phyloP scores from a whole-genome alignment of 495 filamentous ascomycete species.

The Hypoxylon crocopeplum region DNA sequence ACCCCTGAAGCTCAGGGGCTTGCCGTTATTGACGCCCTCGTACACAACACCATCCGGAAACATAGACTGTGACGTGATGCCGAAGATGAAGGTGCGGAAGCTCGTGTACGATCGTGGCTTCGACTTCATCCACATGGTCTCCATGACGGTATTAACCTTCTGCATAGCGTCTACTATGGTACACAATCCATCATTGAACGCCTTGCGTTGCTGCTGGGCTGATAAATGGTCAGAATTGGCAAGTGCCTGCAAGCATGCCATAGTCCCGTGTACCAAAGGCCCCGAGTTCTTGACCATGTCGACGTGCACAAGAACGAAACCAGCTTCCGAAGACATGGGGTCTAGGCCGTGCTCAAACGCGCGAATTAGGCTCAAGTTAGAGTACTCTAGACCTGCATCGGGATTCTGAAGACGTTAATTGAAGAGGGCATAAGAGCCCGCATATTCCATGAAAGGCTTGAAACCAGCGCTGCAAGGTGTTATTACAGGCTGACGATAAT shows the following conservation, averaged over 20 bases:
- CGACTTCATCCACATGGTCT: constrained; percentile 87
- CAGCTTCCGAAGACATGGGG: constrained; percentile 85
- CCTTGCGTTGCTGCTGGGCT: constrained; percentile 45
- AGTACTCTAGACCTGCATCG: constrained; percentile 68
- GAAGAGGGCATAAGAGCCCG: constrained; percentile 87
- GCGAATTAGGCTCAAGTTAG: constrained; percentile 83
- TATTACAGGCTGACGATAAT: constrained; percentile 5
- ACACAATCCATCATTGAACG: constrained; percentile 69
- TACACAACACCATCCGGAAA: constrained; percentile 90
- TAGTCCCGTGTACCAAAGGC: constrained; percentile 70
- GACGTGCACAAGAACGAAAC: constrained; percentile 83
- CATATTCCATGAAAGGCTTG: constrained; percentile 95
- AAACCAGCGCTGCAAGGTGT: constrained; percentile 60
- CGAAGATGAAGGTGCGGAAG: constrained; percentile 94
- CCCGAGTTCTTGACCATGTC: constrained; percentile 85
- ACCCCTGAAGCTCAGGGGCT: constrained; percentile 78
- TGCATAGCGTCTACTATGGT: constrained; percentile 67
- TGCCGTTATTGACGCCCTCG: constrained; percentile 72
- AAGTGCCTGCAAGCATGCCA: constrained; percentile 68
- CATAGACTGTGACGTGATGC: constrained; percentile 88
- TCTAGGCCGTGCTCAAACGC: constrained; percentile 89
- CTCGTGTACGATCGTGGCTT: constrained; percentile 78
- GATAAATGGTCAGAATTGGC: constrained; percentile 37
- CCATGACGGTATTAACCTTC: constrained; percentile 79
- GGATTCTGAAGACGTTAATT: constrained; percentile 81